A percentile compares a stretch with the other conserved stretches of the same genome.
phyloP scores from a whole-genome alignment of 2,329 filamentous ascomycete species.

The Epichloe sp. region DNA sequence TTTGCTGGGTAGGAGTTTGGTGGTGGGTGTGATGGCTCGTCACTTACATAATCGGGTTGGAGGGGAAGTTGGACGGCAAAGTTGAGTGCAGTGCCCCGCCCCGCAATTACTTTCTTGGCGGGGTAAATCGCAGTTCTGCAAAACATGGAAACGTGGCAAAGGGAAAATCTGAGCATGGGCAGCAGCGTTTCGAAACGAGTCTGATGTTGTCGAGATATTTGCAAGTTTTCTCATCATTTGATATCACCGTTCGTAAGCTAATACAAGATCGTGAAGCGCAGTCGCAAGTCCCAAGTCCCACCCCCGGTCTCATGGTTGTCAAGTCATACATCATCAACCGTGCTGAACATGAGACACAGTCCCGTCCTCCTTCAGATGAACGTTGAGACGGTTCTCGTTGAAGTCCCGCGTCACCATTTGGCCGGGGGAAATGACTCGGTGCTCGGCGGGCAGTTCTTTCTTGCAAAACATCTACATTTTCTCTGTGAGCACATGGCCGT shows the following conservation, averaged over 20 bases:
- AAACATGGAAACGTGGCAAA: too few species aligned
- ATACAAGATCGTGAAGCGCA: too few species aligned
- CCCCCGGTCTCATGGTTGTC: too few species aligned
- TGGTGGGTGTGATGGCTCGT: neutral
- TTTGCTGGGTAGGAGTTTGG: neutral
- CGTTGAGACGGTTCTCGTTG: constrained; percentile 40
- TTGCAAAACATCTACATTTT: constrained; percentile 42
- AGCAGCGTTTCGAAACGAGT: too few species aligned
- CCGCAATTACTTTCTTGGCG: constrained; percentile 6
- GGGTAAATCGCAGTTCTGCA: neutral
- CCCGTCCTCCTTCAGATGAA: constrained; percentile 46
- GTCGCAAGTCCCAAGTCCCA: too few species aligned
- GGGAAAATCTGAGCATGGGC: too few species aligned
- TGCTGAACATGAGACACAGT: constrained; percentile 46
- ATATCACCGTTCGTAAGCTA: too few species aligned
- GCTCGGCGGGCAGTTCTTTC: constrained; percentile 42
- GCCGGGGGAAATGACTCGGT: constrained; percentile 45
- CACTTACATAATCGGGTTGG: too few species aligned
- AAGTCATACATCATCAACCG: constrained; percentile 22
- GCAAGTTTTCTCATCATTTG: too few species aligned
- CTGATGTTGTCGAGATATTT: too few species aligned
- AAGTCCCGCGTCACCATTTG: constrained; percentile 46
- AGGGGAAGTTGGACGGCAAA: constrained; percentile 1
- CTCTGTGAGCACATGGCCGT: neutral
- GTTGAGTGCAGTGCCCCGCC: neutral